Percentiles rank a stretch among this genome's conserved stretches.
phyloP scores from a whole-genome alignment of 305 asterid species.

The Fraxinus xanthoxyloides region DNA sequence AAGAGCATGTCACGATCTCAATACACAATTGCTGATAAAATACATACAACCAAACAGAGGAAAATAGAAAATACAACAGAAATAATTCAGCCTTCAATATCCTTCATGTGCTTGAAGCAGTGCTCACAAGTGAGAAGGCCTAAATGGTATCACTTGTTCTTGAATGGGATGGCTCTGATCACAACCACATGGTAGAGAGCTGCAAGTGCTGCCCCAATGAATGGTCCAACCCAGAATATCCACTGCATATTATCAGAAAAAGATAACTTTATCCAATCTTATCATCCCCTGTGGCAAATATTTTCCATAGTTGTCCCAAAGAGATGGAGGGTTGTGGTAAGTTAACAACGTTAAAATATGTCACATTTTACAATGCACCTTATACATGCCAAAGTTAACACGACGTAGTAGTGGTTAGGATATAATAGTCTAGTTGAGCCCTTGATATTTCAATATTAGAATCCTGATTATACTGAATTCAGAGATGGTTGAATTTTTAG shows the following conservation, averaged over 20 bases:
- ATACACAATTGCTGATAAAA: background rate
- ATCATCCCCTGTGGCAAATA: background rate
- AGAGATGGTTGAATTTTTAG: background rate
- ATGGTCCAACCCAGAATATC: slow-evolving; percentile 53
- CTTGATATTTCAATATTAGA: background rate
- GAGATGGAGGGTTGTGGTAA: background rate
- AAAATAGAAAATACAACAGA: slow-evolving; percentile 8
- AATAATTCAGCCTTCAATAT: background rate
- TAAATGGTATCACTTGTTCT: slow-evolving; percentile 18
- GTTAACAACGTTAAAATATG: background rate
- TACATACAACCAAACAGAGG: background rate
- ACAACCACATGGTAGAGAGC: slow-evolving; percentile 45
- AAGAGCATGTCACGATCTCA: background rate
- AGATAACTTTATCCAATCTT: background rate
- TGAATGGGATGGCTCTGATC: slow-evolving; percentile 47
- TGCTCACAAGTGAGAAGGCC: background rate
- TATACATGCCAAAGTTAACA: background rate
- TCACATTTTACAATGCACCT: background rate
- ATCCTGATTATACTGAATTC: background rate
- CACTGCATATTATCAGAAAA: slow-evolving; percentile 30
- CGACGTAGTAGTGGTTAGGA: background rate
- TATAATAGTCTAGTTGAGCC: background rate
- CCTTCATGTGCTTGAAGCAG: background rate
- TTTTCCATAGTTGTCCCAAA: background rate
- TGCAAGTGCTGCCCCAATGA: slow-evolving; percentile 48